phyloP scores from a whole-genome alignment of 345 rosid genomes.

The Jatropha curcas region DNA sequence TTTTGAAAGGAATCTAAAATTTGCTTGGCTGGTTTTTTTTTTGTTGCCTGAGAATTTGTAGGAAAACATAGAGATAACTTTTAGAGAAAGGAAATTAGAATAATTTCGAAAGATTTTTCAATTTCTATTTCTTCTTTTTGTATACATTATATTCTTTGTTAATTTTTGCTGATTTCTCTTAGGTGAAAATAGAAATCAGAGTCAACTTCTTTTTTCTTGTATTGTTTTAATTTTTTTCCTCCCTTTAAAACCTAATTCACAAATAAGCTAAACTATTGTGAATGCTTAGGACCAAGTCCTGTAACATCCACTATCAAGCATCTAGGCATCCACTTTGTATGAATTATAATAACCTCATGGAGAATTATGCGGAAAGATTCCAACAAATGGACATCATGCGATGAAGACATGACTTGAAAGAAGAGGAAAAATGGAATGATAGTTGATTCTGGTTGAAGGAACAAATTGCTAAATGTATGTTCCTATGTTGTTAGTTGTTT shows the following conservation, averaged over 20 bases:
- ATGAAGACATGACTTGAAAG: slow-evolving; percentile 21
- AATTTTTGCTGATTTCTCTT: too few species aligned
- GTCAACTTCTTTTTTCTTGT: too few species aligned
- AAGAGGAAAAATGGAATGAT: slow-evolving; percentile 32
- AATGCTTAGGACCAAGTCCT: slow-evolving; percentile 24
- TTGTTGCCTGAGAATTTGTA: too few species aligned
- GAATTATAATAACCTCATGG: slow-evolving; percentile 39
- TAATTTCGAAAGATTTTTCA: too few species aligned
- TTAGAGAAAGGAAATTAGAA: not conserved
- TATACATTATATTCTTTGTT: too few species aligned
- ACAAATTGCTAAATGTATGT: slow-evolving; percentile 38
- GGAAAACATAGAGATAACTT: too few species aligned
- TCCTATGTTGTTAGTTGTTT: not conserved
- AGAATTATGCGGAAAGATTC: slow-evolving; percentile 11
- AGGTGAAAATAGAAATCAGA: too few species aligned
- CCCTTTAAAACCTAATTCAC: too few species aligned
- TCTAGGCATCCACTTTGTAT: slow-evolving; percentile 47
- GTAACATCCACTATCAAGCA: slow-evolving; percentile 41
- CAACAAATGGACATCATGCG: not conserved
- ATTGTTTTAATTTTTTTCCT: too few species aligned
- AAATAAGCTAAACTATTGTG: slow-evolving; percentile 5
- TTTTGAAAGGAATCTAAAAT: too few species aligned
- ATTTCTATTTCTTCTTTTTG: too few species aligned
- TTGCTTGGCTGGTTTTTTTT: too few species aligned
- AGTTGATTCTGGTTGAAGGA: slow-evolving; percentile 36